Conservation (phyloP, 306 rosid species). For the Corylus americana region DNA sequence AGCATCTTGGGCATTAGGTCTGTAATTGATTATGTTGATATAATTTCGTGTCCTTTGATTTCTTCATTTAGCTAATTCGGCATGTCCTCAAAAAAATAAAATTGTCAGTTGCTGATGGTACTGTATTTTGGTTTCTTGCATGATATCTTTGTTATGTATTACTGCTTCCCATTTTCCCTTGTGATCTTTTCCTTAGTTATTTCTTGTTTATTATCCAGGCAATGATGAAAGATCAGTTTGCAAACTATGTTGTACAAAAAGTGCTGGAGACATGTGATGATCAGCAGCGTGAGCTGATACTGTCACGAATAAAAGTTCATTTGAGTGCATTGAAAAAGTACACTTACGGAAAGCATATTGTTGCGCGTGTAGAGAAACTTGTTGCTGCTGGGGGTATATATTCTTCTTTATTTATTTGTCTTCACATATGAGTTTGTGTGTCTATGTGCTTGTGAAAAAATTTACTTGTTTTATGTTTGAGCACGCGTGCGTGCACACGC, state of each 20-base stretch:
- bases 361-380: conserved; percentile 96
- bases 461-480: background rate
- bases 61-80: background rate
- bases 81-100: background rate
- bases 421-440: background rate
- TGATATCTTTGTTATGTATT: background rate
- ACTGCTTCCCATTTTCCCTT: background rate
- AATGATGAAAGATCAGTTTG: conserved; percentile 98
- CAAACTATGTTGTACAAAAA: conserved; percentile 94
- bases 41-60: background rate
- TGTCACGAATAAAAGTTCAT: conserved; percentile 91
- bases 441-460: background rate
- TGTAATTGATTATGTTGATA: background rate
- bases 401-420: conserved; percentile 7
- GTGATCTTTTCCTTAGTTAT: background rate
- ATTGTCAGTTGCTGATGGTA: background rate
- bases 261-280: conserved; percentile 96
- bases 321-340: conserved; percentile 92
- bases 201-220: conserved; percentile 38
- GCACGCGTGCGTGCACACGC: background rate
- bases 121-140: background rate
- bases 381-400: conserved; percentile 93
- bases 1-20: background rate
- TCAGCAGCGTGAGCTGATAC: conserved; percentile 92
- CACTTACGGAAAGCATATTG: conserved; percentile 95